Percentiles rank a stretch among this genome's conserved stretches.
phyloP scores from a whole-genome alignment of 2,329 filamentous ascomycete species.

The Phialophora verrucosa region DNA sequence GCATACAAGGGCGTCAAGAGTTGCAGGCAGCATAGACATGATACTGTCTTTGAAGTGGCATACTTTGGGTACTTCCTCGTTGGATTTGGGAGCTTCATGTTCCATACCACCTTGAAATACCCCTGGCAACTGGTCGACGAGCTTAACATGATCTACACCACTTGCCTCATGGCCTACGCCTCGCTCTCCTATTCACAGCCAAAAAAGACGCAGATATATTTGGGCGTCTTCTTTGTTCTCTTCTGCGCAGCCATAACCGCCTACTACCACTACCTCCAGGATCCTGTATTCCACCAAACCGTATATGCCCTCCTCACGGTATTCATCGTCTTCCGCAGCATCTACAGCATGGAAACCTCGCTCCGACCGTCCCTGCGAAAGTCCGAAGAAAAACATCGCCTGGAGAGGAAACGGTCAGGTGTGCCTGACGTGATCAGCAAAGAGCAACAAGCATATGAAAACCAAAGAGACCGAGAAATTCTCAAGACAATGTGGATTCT shows the following conservation, averaged over 20 bases:
- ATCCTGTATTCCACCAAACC: slow-evolving; percentile 81
- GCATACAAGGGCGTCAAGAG: slow-evolving; percentile 76
- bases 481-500: slow-evolving; percentile 76
- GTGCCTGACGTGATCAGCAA: slow-evolving; percentile 49
- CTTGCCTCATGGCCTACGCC: slow-evolving; percentile 72
- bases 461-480: slow-evolving; percentile 62
- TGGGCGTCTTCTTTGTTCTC: slow-evolving; percentile 63
- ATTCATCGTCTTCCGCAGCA: slow-evolving; percentile 71
- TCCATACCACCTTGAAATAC: slow-evolving; percentile 70
- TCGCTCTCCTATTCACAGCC: slow-evolving; percentile 74
- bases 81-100: slow-evolving; percentile 66
- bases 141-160: slow-evolving; percentile 74
- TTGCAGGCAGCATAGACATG: slow-evolving; percentile 74
- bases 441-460: slow-evolving; percentile 55
- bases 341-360: slow-evolving; percentile 76
- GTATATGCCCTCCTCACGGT: slow-evolving; percentile 76
- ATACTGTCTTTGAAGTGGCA: slow-evolving; percentile 73
- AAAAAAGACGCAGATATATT: slow-evolving; percentile 54
- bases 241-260: slow-evolving; percentile 74
- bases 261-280: slow-evolving; percentile 80
- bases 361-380: slow-evolving; percentile 65
- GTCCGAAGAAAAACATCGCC: slow-evolving; percentile 53
- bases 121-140: slow-evolving; percentile 75
- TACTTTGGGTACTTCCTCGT: slow-evolving; percentile 68
- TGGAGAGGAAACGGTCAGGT: slow-evolving; percentile 46